phyloP scores from a whole-genome alignment of 768 basidiomycete genomes.

The Tulasnella sp. region DNA sequence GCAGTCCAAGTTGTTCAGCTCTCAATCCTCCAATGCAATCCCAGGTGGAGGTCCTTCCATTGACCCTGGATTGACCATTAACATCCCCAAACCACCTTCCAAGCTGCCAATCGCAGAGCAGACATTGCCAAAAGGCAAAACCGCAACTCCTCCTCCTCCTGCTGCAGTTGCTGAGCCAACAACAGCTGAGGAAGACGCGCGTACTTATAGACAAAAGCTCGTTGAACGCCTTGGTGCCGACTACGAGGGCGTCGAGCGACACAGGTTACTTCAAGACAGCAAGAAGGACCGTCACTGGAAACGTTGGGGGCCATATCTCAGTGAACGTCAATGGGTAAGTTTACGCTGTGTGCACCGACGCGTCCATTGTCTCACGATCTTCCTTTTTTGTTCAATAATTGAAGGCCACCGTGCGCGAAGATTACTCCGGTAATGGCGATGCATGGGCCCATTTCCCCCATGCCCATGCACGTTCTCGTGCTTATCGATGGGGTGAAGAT shows the following conservation, averaged over 20 bases:
- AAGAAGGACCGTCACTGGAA: conserved; percentile 86
- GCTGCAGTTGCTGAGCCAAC: background rate
- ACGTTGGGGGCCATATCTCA: conserved; percentile 95
- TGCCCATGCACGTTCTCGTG: conserved; percentile 81
- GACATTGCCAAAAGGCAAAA: background rate
- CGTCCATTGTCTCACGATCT: conserved; percentile 17
- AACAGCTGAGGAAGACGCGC: conserved; percentile 1
- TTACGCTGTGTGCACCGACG: background rate
- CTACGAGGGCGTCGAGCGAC: conserved; percentile 71
- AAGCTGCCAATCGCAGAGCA: conserved; percentile 17
- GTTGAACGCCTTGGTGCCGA: conserved; percentile 47
- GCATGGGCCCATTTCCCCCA: conserved; percentile 95
- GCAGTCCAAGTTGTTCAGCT: conserved; percentile 58
- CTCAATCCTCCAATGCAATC: conserved; percentile 4
- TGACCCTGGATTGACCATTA: conserved; percentile 41
- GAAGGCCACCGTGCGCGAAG: conserved; percentile 98
- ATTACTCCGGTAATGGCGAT: conserved; percentile 93
- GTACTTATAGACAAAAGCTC: conserved; percentile 51
- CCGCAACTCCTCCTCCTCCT: background rate
- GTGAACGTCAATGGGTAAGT: conserved; percentile 92
- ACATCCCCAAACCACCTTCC: conserved; percentile 47
- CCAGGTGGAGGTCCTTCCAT: conserved; percentile 17
- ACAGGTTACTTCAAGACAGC: conserved; percentile 74
- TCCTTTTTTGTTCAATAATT: conserved; percentile 26
- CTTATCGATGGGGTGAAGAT: conserved; percentile 98